These are phyloP conservation scores for Alternaria angustiovoidea DNA, from an alignment of 2,329 filamentous ascomycete species.

Conservation along the genomic window DNA sequence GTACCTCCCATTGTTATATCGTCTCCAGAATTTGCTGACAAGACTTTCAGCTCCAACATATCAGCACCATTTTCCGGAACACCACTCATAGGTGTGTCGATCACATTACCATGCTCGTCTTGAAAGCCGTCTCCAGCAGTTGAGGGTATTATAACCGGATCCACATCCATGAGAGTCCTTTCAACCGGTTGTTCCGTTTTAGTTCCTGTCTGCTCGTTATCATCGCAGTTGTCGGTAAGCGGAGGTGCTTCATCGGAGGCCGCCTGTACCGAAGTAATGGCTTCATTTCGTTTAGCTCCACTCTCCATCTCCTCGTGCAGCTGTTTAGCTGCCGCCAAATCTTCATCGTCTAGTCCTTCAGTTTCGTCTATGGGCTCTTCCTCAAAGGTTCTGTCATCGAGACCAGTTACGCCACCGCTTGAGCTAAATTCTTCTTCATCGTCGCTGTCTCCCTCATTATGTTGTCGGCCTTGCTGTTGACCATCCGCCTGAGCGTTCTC, in stretches of 20 bases:
- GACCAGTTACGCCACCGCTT: not conserved
- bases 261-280: not conserved
- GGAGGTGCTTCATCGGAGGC: not conserved
- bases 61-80: not conserved
- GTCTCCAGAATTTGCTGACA: not conserved
- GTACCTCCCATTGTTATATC: not conserved
- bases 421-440: not conserved
- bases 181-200: not conserved
- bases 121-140: not conserved
- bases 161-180: not conserved
- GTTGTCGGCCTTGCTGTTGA: not conserved
- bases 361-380: not conserved
- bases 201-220: not conserved
- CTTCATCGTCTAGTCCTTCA: not conserved
- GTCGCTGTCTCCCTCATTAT: rapidly evolving
- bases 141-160: not conserved
- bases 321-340: not conserved
- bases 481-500: not conserved
- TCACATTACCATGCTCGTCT: too few relatives aligned
- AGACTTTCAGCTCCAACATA: not conserved
- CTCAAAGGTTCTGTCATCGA: not conserved
- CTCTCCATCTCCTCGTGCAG: not conserved
- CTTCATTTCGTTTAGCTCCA: not conserved
- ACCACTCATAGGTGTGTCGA: not conserved
- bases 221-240: not conserved